Evolutionary conservation across 2,329 filamentous ascomycete species (phyloP).

Genomic region (Cladosporium sp.): DNA sequence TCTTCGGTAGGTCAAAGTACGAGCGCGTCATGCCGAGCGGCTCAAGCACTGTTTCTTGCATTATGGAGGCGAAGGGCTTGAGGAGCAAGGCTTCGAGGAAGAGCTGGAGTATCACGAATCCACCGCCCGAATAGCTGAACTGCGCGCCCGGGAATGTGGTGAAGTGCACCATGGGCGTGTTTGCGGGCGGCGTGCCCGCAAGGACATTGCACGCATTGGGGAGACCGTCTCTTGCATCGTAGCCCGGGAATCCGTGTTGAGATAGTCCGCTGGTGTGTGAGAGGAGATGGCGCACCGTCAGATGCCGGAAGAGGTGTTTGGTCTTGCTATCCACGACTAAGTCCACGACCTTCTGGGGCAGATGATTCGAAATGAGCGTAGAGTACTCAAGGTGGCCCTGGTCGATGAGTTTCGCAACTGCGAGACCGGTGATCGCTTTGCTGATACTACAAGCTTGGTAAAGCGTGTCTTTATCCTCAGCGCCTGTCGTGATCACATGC

Average conservation of each 20-base stretch:
- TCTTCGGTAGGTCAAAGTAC: slow-evolving; percentile 19
- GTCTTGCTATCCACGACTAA: background rate
- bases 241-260: slow-evolving; percentile 30
- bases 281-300: slow-evolving; percentile 30
- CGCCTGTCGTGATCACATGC: slow-evolving; percentile 8
- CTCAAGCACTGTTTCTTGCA: slow-evolving; percentile 27
- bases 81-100: slow-evolving; percentile 26
- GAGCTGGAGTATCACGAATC: slow-evolving; percentile 28
- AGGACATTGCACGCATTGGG: slow-evolving; percentile 23
- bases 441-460: slow-evolving; percentile 34
- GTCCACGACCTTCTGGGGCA: background rate
- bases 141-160: slow-evolving; percentile 27
- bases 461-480: slow-evolving; percentile 27
- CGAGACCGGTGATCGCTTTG: slow-evolving; percentile 29
- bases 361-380: background rate
- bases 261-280: slow-evolving; percentile 30
- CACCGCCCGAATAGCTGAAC: slow-evolving; percentile 32
- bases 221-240: slow-evolving; percentile 19
- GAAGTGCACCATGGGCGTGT: slow-evolving; percentile 28
- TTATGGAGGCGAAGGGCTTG: slow-evolving; percentile 24
- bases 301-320: slow-evolving; percentile 10
- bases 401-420: slow-evolving; percentile 29
- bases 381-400: slow-evolving; percentile 22
- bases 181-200: slow-evolving; percentile 24
- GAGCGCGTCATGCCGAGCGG: slow-evolving; percentile 30